Percentiles rank a stretch among this genome's conserved stretches.
Conservation (phyloP, 176 grass and related monocot species). For the Hordeum vulgare region MorexV3_pseudomolecules_assembly NC_058519.1:585112753-585113252, state of each 20-base stretch:
- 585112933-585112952: not conserved
- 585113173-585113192: not conserved
- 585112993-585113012: not conserved
- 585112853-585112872: conserved; percentile 1
- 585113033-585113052: conserved; percentile 31
- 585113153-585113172: not conserved
- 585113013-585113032: not conserved
- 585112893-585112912: not conserved
- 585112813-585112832: not conserved
- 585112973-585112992: not conserved
- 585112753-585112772: conserved; percentile 3
- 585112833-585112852: conserved; percentile 42
- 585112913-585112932: not conserved
- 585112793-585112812: conserved; percentile 1
- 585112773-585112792: not conserved
- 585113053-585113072: conserved; percentile 14
- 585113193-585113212: not conserved
- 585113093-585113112: conserved; percentile 6
- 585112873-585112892: not conserved
- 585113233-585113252: not conserved
- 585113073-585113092: conserved; percentile 1
- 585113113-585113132: not conserved
- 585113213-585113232: not conserved
- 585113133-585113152: not conserved
- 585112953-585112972: not conserved